phyloP scores from a whole-genome alignment of 805 yeast genomes.

The Candida tibetensis region DNA sequence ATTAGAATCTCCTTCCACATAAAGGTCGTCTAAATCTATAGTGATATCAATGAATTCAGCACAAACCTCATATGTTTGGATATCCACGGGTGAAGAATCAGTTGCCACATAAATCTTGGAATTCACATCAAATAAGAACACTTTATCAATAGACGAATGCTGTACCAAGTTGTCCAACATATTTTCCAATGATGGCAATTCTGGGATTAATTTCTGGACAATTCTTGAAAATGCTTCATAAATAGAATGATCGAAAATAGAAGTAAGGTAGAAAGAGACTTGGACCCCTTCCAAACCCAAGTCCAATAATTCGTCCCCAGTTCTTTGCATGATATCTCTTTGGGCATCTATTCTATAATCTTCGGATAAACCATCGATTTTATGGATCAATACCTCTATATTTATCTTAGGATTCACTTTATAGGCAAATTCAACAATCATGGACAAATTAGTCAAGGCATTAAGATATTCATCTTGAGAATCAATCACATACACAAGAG shows the following conservation, averaged over 20 bases:
- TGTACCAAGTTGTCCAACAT: conserved; percentile 85
- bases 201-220: conserved; percentile 86
- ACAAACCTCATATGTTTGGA: conserved; percentile 93
- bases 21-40: conserved; percentile 77
- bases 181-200: conserved; percentile 83
- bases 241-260: conserved; percentile 92
- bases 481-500: conserved; percentile 91
- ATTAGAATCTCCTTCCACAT: conserved; percentile 36
- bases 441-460: conserved; percentile 84
- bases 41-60: conserved; percentile 96
- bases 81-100: conserved; percentile 93
- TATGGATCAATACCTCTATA: conserved; percentile 91
- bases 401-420: conserved; percentile 80
- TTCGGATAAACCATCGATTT: conserved; percentile 91
- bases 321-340: conserved; percentile 93
- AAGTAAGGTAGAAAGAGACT: conserved; percentile 85
- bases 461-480: conserved; percentile 92
- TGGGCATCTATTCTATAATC: conserved; percentile 94
- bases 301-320: conserved; percentile 88
- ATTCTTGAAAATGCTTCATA: conserved; percentile 94
- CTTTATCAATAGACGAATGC: conserved; percentile 88
- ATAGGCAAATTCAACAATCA: conserved; percentile 84
- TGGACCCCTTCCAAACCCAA: conserved; percentile 89
- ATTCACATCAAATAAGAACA: conserved; percentile 85
- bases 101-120: conserved; percentile 95